phyloP scores from a whole-genome alignment of 2,329 filamentous ascomycete genomes.

The Epichloe glyceriae region DNA sequence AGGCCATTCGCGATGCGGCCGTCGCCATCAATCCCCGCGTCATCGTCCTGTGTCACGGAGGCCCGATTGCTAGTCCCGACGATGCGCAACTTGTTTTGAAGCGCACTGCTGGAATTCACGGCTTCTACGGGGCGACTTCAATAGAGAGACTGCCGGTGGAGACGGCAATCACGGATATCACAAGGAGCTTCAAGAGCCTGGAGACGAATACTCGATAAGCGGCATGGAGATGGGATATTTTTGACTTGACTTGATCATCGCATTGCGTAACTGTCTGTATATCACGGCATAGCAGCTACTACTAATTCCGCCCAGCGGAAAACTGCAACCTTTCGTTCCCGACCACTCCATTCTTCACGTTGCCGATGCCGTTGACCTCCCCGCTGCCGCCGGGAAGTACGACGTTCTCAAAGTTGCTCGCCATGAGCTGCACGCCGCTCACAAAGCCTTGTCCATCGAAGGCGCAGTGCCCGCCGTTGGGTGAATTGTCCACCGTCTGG shows the following conservation, averaged over 20 bases:
- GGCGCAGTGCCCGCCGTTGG: constrained; percentile 43
- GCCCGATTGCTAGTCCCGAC: constrained; percentile 49
- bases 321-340: constrained; percentile 6
- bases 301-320: not conserved
- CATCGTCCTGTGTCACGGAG: constrained; percentile 51
- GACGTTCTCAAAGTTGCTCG: constrained; percentile 37
- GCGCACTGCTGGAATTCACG: constrained; percentile 48
- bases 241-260: no score
- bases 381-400: constrained; percentile 38
- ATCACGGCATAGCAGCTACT: no score
- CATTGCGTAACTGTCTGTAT: no score
- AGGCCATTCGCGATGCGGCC: constrained; percentile 51
- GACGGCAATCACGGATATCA: constrained; percentile 41
- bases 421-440: constrained; percentile 43
- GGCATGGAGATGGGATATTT: no score
- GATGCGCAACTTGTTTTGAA: constrained; percentile 51
- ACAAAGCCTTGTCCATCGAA: constrained; percentile 43
- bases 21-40: constrained; percentile 41
- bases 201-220: not conserved
- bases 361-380: constrained; percentile 33
- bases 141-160: constrained; percentile 60
- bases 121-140: constrained; percentile 57
- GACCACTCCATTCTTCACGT: constrained; percentile 28
- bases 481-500: constrained; percentile 45
- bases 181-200: constrained; percentile 12